A percentile compares a stretch with the other conserved stretches of the same genome.
Evolutionary conservation across 352 stramenopile genomes (phyloP).

Genomic region (Blastocystis sp.): DNA sequence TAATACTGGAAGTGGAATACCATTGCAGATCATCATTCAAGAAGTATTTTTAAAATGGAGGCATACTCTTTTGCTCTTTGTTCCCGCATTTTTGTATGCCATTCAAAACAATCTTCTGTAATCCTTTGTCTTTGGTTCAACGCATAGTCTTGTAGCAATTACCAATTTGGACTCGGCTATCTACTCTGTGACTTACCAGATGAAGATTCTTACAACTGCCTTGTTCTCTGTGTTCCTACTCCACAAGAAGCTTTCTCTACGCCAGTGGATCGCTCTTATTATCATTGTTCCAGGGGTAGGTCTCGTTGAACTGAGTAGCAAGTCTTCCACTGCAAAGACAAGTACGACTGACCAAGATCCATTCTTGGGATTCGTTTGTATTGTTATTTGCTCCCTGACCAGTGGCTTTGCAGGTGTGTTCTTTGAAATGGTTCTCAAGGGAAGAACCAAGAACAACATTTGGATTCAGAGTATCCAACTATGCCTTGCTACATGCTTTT

Average conservation of each 20-base stretch:
- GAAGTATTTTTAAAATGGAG: slow-evolving; percentile 28
- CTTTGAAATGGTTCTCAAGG: slow-evolving; percentile 81
- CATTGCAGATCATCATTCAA: slow-evolving; percentile 56
- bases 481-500: slow-evolving; percentile 59
- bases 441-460: slow-evolving; percentile 70
- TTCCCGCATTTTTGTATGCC: slow-evolving; percentile 76
- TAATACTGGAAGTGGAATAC: background rate
- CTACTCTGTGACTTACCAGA: slow-evolving; percentile 80
- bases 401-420: slow-evolving; percentile 78
- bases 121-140: background rate
- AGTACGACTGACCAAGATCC: slow-evolving; percentile 64
- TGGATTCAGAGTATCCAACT: slow-evolving; percentile 81
- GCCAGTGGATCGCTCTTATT: slow-evolving; percentile 74
- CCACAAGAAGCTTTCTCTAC: slow-evolving; percentile 68
- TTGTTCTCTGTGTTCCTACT: slow-evolving; percentile 78
- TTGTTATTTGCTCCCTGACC: slow-evolving; percentile 73
- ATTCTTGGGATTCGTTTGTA: slow-evolving; percentile 70
- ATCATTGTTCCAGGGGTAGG: slow-evolving; percentile 72
- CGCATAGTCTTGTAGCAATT: slow-evolving; percentile 68
- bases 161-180: slow-evolving; percentile 75
- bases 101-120: slow-evolving; percentile 79
- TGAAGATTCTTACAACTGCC: slow-evolving; percentile 79
- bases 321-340: slow-evolving; percentile 22
- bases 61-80: slow-evolving; percentile 62
- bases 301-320: slow-evolving; percentile 68